A percentile compares a stretch with the other conserved stretches of the same genome.
Evolutionary conservation across 768 basidiomycete genomes (phyloP).

Genomic region (Lactarius hengduanensis): DNA sequence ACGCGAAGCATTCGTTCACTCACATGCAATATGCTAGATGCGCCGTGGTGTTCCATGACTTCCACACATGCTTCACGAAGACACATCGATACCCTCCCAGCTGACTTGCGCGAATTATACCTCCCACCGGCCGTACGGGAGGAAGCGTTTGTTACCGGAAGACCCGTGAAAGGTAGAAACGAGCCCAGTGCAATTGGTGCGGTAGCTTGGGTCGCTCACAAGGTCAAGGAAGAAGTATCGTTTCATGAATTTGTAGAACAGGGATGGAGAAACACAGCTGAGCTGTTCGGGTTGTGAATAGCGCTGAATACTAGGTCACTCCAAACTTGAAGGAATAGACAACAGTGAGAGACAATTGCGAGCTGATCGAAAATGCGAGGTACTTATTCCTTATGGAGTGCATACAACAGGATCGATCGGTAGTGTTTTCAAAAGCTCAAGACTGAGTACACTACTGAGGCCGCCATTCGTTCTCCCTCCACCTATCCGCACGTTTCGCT

Average conservation of each 20-base stretch:
- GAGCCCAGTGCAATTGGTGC: slow-evolving; percentile 66
- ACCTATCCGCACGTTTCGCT: no score
- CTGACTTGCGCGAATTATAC: slow-evolving; percentile 46
- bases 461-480: no score
- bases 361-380: neutral
- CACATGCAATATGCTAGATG: slow-evolving; percentile 42
- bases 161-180: slow-evolving; percentile 72
- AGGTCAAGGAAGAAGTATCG: slow-evolving; percentile 45
- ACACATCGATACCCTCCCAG: slow-evolving; percentile 49
- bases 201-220: slow-evolving; percentile 70
- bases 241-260: slow-evolving; percentile 56
- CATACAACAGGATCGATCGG: neutral
- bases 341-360: no score
- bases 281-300: slow-evolving; percentile 49
- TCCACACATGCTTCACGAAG: slow-evolving; percentile 60
- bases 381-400: neutral
- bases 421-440: neutral
- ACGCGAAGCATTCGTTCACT: neutral
- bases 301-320: neutral
- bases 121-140: slow-evolving; percentile 52
- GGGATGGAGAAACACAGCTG: slow-evolving; percentile 62
- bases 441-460: no score
- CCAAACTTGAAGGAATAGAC: no score
- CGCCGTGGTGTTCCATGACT: slow-evolving; percentile 73
- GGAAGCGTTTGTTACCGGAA: slow-evolving; percentile 57